Conservation (phyloP, 768 basidiomycete genomes). For the Serendipita sp. region DNA sequence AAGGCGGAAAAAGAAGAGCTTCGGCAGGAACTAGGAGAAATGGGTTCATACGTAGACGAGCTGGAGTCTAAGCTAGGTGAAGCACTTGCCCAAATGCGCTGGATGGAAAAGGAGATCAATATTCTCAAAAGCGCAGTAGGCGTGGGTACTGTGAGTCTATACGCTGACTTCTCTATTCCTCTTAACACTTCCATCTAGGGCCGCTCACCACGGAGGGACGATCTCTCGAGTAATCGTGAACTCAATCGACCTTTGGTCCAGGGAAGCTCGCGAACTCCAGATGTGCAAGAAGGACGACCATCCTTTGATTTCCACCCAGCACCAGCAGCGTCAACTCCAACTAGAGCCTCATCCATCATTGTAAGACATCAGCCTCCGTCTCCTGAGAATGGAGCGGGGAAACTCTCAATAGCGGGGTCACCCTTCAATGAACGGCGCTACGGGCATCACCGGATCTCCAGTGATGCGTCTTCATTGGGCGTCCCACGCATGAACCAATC, state of each 20-base stretch:
- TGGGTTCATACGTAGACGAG: neutral
- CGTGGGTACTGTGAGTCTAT: neutral
- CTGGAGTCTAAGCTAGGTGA: neutral
- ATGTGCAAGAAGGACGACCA: neutral
- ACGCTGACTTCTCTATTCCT: neutral
- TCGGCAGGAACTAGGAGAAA: neutral
- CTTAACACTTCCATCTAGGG: no score
- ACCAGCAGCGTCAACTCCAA: neutral
- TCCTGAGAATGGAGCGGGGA: neutral
- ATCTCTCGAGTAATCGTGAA: no score
- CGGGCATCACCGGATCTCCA: neutral
- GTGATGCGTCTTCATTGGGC: neutral
- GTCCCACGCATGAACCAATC: neutral
- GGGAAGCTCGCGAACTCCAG: no score
- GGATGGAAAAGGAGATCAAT: constrained; percentile 4
- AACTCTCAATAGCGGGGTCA: neutral
- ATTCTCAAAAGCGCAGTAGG: constrained; percentile 2
- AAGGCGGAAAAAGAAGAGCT: neutral
- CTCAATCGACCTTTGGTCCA: no score
- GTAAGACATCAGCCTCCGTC: neutral
- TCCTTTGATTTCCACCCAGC: neutral
- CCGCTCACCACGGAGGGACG: no score
- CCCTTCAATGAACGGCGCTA: neutral
- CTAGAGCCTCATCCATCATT: neutral
- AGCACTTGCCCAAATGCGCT: neutral